phyloP scores from a whole-genome alignment of 129 eudicot species.

The Smallanthus sonchifolius region DNA sequence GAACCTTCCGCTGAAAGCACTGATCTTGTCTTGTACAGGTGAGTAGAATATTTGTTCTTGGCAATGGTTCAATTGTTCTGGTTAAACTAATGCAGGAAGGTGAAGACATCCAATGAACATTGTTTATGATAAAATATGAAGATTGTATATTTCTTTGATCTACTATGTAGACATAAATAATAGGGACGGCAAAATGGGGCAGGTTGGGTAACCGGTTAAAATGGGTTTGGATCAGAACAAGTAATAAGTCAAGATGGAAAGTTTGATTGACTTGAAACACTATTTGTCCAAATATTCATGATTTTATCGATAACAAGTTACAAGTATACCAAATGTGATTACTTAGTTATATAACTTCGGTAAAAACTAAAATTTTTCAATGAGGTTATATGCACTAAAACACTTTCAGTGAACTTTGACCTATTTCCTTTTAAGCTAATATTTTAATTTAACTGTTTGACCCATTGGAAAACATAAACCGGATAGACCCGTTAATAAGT shows the following conservation, averaged over 20 bases:
- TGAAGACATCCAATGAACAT: neutral
- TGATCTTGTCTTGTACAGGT: conserved; percentile 86
- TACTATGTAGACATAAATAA: neutral
- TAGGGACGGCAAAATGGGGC: neutral
- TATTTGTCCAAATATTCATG: neutral
- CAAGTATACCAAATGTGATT: neutral
- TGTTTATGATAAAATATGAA: neutral
- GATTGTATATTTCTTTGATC: neutral
- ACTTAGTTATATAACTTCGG: neutral
- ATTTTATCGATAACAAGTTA: neutral
- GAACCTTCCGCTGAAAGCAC: conserved; percentile 70
- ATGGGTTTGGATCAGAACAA: neutral
- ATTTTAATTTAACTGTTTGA: neutral
- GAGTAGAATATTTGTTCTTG: conserved; percentile 20
- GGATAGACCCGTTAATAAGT: neutral
- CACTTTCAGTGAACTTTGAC: neutral
- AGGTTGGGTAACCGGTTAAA: neutral
- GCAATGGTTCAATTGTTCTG: neutral
- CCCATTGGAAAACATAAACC: neutral
- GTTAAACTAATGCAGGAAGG: neutral
- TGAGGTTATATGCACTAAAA: neutral
- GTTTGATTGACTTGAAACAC: neutral
- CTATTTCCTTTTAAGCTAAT: neutral
- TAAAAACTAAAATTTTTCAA: neutral
- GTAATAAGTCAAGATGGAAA: neutral